Evolutionary conservation across 2,329 filamentous ascomycete species (phyloP).

Genomic region (Incumbomyces lentus): DNA sequence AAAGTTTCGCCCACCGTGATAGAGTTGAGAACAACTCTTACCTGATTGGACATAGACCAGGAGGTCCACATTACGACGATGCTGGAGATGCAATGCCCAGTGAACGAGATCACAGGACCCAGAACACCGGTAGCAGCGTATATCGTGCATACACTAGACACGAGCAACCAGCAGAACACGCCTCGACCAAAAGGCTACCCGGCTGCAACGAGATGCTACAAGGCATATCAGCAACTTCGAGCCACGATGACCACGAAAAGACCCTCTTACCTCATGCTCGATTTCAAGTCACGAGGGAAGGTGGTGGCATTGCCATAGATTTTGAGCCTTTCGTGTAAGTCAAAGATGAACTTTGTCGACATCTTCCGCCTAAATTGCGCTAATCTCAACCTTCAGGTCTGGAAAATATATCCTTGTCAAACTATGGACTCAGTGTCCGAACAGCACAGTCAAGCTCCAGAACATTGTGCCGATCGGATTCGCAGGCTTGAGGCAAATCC

Average conservation of each 20-base stretch:
- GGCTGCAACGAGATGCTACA: slow-evolving; percentile 2
- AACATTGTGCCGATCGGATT: slow-evolving; percentile 74
- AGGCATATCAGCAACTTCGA: background rate
- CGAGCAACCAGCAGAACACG: background rate
- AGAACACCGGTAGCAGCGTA: too few relatives aligned
- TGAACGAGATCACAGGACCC: too few relatives aligned
- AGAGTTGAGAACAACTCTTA: too few relatives aligned
- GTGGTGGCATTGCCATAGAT: slow-evolving; percentile 65
- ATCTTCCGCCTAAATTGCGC: background rate
- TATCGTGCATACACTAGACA: too few relatives aligned
- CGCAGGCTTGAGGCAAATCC: slow-evolving; percentile 44
- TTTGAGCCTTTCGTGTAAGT: slow-evolving; percentile 67
- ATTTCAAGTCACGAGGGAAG: slow-evolving; percentile 77
- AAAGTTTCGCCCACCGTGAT: background rate
- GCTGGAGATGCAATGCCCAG: too few relatives aligned
- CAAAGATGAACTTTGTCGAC: too few relatives aligned
- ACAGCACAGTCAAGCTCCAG: slow-evolving; percentile 80
- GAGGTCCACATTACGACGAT: too few relatives aligned
- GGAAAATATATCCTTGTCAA: slow-evolving; percentile 79
- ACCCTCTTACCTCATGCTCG: slow-evolving; percentile 52
- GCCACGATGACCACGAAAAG: background rate
- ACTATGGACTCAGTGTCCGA: slow-evolving; percentile 70
- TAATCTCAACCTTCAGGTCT: slow-evolving; percentile 25
- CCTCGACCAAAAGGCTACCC: slow-evolving; percentile 1
- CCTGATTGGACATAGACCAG: too few relatives aligned